Base-by-base conservation (phyloP, 164 flowering plant species). In the Vitis amurensis region DNA sequence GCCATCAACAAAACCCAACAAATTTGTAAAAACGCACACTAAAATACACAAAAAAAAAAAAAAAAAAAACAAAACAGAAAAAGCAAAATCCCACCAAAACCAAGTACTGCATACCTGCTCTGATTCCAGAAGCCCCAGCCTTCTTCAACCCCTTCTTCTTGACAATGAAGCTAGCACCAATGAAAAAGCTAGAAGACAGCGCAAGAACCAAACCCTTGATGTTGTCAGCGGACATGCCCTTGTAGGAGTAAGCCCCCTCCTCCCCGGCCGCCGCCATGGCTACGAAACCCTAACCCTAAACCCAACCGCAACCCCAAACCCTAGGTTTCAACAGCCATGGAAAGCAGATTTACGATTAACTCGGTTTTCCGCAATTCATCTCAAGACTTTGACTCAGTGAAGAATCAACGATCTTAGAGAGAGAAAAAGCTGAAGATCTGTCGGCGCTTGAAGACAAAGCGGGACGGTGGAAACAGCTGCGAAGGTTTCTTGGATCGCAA, bases 111-210 rank as follows among this genome's bases (percentile, higher is more conserved):
- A 11, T 75, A 90, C 96, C 93, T 61, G 96, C 96, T 62, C 93
- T 80, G 67, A 82, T 13, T 51, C 96, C 96, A 8, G 89, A 81
- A 48, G 90, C 88, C 3, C 89, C 91, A 9, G 96, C 96, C 66
- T 86, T 89, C 83, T 87, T 87, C 73, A 91, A 73, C 1, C 96
- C 96, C 73, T 91, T 91, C 77, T 90, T 91, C 83, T 91, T 91
- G 15, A 89, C 88, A 60, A 91, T 89, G 74, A 89, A 91, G 75
- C 97, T 91, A 9, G 91, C 87, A 48, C 97, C 93, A 47, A 91
- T 91, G 67, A 91, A 91, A 44, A 85, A 9, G 63, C 93, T 91
- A 19, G 93, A 91, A 15, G 92, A 86, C 31, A 87, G 70, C 4
- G 92, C 93, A 60, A 91, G 71, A 19, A 88, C 76, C 75, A 91